Conservation (phyloP, 331 rosid species). For the Prunus yedoensis region DNA sequence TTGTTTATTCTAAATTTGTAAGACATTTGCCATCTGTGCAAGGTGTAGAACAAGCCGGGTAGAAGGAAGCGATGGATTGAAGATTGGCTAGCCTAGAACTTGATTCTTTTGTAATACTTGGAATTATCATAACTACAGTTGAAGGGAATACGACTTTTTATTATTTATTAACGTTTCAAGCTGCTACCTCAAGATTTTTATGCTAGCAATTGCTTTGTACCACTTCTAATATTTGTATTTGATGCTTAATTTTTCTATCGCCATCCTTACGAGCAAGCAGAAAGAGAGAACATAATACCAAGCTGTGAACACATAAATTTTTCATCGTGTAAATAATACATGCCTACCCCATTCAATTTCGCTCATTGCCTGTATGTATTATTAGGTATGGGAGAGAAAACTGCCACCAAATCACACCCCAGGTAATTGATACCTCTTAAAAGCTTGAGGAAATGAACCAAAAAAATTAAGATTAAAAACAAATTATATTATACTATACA, state of each 20-base stretch:
- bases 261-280: background rate
- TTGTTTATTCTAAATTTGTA: conserved; percentile 1
- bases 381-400: background rate
- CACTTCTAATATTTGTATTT: background rate
- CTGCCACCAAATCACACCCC: conserved; percentile 24
- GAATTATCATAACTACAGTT: background rate
- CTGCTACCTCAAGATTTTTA: background rate
- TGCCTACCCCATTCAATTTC: conserved; percentile 13
- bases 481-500: conserved; percentile 6
- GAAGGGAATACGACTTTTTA: background rate
- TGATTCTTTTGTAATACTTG: background rate
- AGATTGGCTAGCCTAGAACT: conserved; percentile 54
- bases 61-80: conserved; percentile 40
- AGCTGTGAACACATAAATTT: background rate
- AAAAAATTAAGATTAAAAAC: background rate
- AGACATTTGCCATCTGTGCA: conserved; percentile 41
- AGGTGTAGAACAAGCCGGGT: conserved; percentile 63
- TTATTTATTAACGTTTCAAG: background rate
- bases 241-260: too few species aligned
- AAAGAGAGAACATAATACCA: background rate
- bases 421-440: conserved; percentile 32
- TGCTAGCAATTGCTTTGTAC: background rate
- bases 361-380: background rate
- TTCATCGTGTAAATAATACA: background rate
- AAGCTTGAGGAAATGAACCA: conserved; percentile 24